Evolutionary conservation across 2,329 filamentous ascomycete genomes (phyloP).

Genomic region (Colletotrichum falcatum): DNA sequence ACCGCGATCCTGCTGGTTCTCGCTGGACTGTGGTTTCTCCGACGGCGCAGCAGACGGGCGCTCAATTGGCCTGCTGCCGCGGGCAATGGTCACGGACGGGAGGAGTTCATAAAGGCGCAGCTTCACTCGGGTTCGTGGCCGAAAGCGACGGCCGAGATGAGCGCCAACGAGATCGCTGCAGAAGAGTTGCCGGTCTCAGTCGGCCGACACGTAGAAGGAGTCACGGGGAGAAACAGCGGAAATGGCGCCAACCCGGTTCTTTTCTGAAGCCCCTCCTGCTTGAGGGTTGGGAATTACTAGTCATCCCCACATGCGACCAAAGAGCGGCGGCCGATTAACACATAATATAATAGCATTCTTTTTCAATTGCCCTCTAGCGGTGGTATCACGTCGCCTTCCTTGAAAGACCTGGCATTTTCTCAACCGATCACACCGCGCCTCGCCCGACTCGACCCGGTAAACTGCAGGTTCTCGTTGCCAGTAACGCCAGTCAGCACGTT

Average conservation of each 20-base stretch:
- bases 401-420: neutral
- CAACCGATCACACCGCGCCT: constrained; percentile 37
- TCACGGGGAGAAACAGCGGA: neutral
- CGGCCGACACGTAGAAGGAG: constrained; percentile 3
- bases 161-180: constrained; percentile 7
- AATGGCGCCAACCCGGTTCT: neutral
- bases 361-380: neutral
- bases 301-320: neutral
- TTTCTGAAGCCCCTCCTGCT: too few species aligned
- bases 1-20: neutral
- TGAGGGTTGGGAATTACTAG: neutral
- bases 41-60: neutral
- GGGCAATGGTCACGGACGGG: neutral
- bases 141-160: neutral
- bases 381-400: constrained; percentile 18
- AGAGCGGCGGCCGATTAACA: neutral
- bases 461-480: constrained; percentile 60
- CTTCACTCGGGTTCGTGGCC: constrained; percentile 15
- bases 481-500: constrained; percentile 61
- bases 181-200: neutral
- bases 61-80: neutral
- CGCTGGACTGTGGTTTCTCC: constrained; percentile 12
- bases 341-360: neutral
- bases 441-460: constrained; percentile 44
- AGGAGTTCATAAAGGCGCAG: constrained; percentile 4